Evolutionary conservation across 345 rosid genomes (phyloP).

Genomic region (Triadica sebifera): DNA sequence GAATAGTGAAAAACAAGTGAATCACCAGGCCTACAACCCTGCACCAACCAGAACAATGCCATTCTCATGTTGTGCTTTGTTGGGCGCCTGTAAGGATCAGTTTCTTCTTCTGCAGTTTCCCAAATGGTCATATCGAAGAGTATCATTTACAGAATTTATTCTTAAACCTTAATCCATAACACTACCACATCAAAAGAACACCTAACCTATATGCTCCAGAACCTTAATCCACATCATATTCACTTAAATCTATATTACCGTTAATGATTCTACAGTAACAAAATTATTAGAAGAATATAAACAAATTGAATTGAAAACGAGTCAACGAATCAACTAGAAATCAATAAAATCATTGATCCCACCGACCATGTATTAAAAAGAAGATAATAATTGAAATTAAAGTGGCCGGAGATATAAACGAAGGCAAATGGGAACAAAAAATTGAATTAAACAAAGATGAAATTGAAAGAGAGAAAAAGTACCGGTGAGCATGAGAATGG

Average conservation of each 20-base stretch:
- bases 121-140: neutral
- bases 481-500: slow-evolving; percentile 79
- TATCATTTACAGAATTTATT: neutral
- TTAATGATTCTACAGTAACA: neutral
- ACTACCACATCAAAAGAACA: neutral
- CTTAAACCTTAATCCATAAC: neutral
- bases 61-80: slow-evolving; percentile 63
- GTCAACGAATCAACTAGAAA: neutral
- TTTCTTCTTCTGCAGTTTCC: slow-evolving; percentile 69
- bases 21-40: slow-evolving; percentile 70
- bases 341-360: no score
- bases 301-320: neutral
- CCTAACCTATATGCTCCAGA: neutral
- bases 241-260: neutral
- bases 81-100: slow-evolving; percentile 57
- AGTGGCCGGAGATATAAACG: neutral
- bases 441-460: neutral
- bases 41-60: slow-evolving; percentile 79
- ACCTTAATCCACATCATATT: neutral
- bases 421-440: neutral
- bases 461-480: neutral
- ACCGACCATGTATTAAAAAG: no score
- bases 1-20: slow-evolving; percentile 83
- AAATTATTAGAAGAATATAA: neutral
- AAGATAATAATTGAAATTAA: neutral